Conservation (phyloP, 2,329 filamentous ascomycete species). For the Cadophora luteo-olivacea region DNA sequence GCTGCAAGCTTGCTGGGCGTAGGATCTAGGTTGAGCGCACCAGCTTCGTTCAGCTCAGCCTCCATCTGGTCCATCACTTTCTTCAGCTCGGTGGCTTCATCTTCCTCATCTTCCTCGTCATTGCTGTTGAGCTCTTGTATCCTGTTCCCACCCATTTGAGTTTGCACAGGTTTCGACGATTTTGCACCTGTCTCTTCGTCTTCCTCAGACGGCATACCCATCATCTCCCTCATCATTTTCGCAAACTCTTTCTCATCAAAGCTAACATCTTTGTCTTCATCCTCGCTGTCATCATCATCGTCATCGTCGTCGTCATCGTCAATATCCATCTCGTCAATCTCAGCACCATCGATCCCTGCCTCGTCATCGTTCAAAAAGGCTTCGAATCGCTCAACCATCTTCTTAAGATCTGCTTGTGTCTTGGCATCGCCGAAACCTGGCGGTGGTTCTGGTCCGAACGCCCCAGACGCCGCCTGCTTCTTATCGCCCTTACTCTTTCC, state of each 20-base stretch:
- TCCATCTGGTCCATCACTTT: constrained; percentile 75
- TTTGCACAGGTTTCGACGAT: constrained; percentile 23
- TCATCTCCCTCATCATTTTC: constrained; percentile 90
- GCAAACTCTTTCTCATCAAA: constrained; percentile 88
- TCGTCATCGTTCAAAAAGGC: constrained; percentile 86
- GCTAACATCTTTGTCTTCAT: constrained; percentile 76
- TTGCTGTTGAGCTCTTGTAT: constrained; percentile 40
- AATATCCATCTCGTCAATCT: constrained; percentile 74
- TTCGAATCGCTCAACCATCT: constrained; percentile 94
- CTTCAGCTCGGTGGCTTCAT: constrained; percentile 67
- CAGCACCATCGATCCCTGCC: constrained; percentile 80
- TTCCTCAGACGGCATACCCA: constrained; percentile 63
- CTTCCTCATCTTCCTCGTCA: constrained; percentile 46
- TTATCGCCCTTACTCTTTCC: constrained; percentile 52
- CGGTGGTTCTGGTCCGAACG: constrained; percentile 40
- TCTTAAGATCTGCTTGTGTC: constrained; percentile 78
- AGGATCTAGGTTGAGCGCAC: constrained; percentile 64
- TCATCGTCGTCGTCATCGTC: constrained; percentile 56
- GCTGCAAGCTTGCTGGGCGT: constrained; percentile 44
- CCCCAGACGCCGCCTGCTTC: constrained; percentile 30
- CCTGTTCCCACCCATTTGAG: constrained; percentile 21
- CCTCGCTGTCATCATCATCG: constrained; percentile 59
- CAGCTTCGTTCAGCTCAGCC: constrained; percentile 71
- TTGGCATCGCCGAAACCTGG: constrained; percentile 67
- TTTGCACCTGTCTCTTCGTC: constrained; percentile 20